Percentiles rank a stretch among this genome's conserved stretches.
Evolutionary conservation across 768 basidiomycete species (phyloP).

Genomic region (Fibroporia radiculosa): DNA sequence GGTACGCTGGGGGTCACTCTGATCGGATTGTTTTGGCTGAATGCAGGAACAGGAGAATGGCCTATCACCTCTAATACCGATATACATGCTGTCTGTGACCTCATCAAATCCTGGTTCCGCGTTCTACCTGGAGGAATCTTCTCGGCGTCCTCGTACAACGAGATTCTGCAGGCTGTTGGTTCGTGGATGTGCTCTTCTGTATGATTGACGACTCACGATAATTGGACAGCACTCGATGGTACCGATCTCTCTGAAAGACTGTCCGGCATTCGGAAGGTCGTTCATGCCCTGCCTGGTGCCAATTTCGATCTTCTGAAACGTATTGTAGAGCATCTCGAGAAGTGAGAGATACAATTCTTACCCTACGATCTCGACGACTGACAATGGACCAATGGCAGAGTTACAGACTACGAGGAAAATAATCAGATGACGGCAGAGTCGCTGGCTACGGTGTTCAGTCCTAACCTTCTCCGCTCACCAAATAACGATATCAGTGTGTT

Average conservation of each 20-base stretch:
- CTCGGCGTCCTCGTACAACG: constrained; percentile 57
- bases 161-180: constrained; percentile 70
- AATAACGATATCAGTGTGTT: constrained; percentile 74
- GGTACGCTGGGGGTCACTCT: constrained; percentile 31
- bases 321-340: constrained; percentile 79
- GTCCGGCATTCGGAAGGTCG: constrained; percentile 52
- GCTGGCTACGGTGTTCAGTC: constrained; percentile 80
- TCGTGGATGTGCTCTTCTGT: constrained; percentile 5
- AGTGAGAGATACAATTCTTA: constrained; percentile 28
- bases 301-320: constrained; percentile 78
- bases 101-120: constrained; percentile 83
- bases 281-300: constrained; percentile 60
- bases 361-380: too few species aligned
- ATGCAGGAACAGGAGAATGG: constrained; percentile 38
- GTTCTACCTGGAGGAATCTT: constrained; percentile 75
- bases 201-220: not conserved
- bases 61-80: constrained; percentile 57
- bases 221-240: constrained; percentile 31
- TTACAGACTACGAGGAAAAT: constrained; percentile 82
- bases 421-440: constrained; percentile 89
- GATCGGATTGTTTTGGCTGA: not conserved
- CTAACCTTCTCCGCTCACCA: constrained; percentile 69
- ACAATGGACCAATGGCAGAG: constrained; percentile 34
- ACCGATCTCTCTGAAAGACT: constrained; percentile 62
- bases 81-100: constrained; percentile 76